phyloP scores from a whole-genome alignment of 1,284 basidiomycete genomes.

The Somion occarium region DNA sequence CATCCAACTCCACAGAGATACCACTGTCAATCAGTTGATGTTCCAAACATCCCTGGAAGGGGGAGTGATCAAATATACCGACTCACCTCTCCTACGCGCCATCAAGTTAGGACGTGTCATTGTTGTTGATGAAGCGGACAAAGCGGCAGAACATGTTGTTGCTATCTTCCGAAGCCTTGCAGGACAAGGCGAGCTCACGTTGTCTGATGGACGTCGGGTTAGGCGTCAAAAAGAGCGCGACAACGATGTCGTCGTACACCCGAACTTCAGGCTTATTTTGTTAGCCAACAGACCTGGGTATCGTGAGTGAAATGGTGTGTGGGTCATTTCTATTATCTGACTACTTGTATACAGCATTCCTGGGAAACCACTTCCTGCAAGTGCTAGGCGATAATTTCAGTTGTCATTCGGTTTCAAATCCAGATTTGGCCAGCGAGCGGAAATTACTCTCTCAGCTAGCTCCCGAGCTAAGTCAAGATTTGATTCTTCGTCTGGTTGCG shows the following conservation, averaged over 20 bases:
- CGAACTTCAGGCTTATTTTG: constrained; percentile 57
- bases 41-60: constrained; percentile 56
- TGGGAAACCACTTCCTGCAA: constrained; percentile 67
- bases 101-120: constrained; percentile 55
- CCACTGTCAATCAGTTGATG: constrained; percentile 66
- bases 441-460: constrained; percentile 55
- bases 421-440: constrained; percentile 56
- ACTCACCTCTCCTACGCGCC: constrained; percentile 61
- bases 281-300: constrained; percentile 69
- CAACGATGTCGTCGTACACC: constrained; percentile 54
- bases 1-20: constrained; percentile 63
- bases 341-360: constrained; percentile 42
- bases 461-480: constrained; percentile 50
- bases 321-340: constrained; percentile 1
- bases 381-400: constrained; percentile 67
- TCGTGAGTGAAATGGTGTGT: constrained; percentile 39
- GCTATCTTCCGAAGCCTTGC: constrained; percentile 65
- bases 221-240: constrained; percentile 40
- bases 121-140: constrained; percentile 66
- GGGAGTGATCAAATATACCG: constrained; percentile 53
- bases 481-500: constrained; percentile 50
- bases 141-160: constrained; percentile 66
- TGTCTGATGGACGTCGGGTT: constrained; percentile 57
- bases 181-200: constrained; percentile 55
- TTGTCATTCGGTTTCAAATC: constrained; percentile 60